Evolutionary conservation across 2,329 filamentous ascomycete species (phyloP), one percentile per base, ranked within the genome.

Genomic region (Colletotrichum melonis): DNA sequence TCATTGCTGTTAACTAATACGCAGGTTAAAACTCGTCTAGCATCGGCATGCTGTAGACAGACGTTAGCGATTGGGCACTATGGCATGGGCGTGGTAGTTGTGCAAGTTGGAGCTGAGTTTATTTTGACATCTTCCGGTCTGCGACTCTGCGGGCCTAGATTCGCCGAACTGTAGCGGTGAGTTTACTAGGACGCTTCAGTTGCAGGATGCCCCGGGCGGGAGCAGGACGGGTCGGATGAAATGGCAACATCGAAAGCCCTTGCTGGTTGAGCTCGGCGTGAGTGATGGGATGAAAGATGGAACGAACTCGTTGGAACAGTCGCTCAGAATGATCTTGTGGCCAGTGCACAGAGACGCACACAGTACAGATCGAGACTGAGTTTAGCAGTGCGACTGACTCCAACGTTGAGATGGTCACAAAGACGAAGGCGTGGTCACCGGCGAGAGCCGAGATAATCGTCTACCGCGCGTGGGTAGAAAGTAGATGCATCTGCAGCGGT

Each of bases 141-240:
- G 42, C 4, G 16, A 49, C 42, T 7, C 19, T 16, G 42, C 42
- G 19, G 42, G 19, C 60, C 60, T 26, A 69, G 67, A 35, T 38
- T 38, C 26, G 54, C 67, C 60, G 52, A 69, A 52, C 54, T 2
- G 32, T 42, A 58, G 54, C 57, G 57, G 65, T 68, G 57, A 55
- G 65, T 16, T n/a, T 26, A 22, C 38, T 12, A 8, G 26, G 19
- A 32, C 28, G 49, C 66, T 11, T 28, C 52, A 26, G 16, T 52
- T 30, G 49, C 49, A 32, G 1, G 66, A n/a, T 54, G 63, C 49
- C 7, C 57, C 63, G 22, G 57, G 49, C 35, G 63, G 12, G 5
- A 38, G 12, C 46, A 26, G 49, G 32, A 35, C 22, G 14, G 22
- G 32, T 67, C 63, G 46, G 68, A 67, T 9, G 63, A 62, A 30